Evolutionary conservation across 2,329 filamentous ascomycete genomes (phyloP), one percentile per base, ranked within the genome.

Genomic region (Clonostachys chloroleuca): DNA sequence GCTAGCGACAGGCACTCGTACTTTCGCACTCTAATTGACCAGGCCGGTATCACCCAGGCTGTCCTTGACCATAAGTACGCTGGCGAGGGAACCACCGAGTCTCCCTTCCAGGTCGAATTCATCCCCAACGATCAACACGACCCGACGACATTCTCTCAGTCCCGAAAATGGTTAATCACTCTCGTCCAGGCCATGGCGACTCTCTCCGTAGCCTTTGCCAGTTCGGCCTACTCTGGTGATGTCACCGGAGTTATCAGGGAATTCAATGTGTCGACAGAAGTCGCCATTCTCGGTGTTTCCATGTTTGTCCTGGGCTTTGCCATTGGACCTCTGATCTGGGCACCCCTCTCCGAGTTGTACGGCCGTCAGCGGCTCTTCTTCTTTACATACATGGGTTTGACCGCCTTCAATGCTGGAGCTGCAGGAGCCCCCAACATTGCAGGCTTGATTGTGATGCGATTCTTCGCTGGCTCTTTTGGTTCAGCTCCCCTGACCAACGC

Each of bases 41-140:
- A 81, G 46, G 73, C 74, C 24, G 77, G 76, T 41, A 65, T 87
- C 44, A 83, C 76, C 1, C 69, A 75, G 42, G 73, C 76, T 46
- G 76, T 84, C 9, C 63, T 83, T 42, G 67, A 77, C 44, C 70
- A 79, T 61, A 60, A 66, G 4, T 87, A 86, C 55, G 59, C 64
- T 14, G 84, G 84, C 24, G 63, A 74, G 12, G 87, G 87, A 50
- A 90, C 86, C 3, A 61, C 72, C 9, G 79, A 85, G 40, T 80
- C 84, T 39, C 87, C 87, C 2, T 90, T 79, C 52, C 65, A 83
- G 34, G 84, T 90, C 53, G 78, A 81, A 47, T 91, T 84, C 67
- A 75, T 88, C 18, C 75, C 79, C 16, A 64, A 81, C 45, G 87
- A 91, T 60, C 75, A 78, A 10, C 77, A 80, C 52, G 86, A 90